Evolutionary conservation across 2,329 filamentous ascomycete genomes (phyloP).

Genomic region (Botrytis tulipae): DNA sequence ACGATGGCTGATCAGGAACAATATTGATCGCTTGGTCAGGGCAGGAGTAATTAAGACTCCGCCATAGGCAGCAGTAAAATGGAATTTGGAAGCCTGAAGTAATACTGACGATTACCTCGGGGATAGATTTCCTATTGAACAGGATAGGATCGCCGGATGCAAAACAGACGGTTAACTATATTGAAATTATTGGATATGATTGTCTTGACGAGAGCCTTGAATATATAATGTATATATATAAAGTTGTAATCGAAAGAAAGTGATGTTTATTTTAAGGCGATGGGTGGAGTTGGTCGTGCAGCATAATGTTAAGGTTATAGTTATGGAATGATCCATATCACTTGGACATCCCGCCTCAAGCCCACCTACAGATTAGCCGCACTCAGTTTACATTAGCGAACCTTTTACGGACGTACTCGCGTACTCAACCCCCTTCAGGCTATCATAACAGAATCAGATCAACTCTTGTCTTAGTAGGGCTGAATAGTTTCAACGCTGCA

Average conservation of each 20-base stretch:
- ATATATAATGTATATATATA: background rate
- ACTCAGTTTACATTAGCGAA: conserved; percentile 9
- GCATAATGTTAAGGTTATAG: background rate
- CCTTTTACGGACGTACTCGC: background rate
- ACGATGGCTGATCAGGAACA: conserved; percentile 1
- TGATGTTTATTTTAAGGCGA: conserved; percentile 11
- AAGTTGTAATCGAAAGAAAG: background rate
- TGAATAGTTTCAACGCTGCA: background rate
- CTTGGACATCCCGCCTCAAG: background rate
- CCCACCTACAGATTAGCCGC: background rate
- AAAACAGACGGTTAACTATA: background rate
- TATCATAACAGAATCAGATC: background rate
- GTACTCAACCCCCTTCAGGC: background rate
- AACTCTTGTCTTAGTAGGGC: background rate
- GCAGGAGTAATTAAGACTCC: conserved; percentile 6
- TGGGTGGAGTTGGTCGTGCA: background rate
- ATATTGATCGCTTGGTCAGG: conserved; percentile 2
- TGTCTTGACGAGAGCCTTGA: background rate
- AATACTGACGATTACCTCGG: background rate
- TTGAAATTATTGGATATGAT: background rate
- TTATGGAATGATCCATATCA: background rate
- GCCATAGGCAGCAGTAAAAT: conserved; percentile 20
- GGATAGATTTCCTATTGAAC: background rate
- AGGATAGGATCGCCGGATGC: background rate
- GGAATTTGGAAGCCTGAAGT: conserved; percentile 21